These are phyloP conservation scores for Rhytidhysteron rufulum DNA, from an alignment of 2,329 filamentous ascomycete species.

Conservation along the genomic window DNA sequence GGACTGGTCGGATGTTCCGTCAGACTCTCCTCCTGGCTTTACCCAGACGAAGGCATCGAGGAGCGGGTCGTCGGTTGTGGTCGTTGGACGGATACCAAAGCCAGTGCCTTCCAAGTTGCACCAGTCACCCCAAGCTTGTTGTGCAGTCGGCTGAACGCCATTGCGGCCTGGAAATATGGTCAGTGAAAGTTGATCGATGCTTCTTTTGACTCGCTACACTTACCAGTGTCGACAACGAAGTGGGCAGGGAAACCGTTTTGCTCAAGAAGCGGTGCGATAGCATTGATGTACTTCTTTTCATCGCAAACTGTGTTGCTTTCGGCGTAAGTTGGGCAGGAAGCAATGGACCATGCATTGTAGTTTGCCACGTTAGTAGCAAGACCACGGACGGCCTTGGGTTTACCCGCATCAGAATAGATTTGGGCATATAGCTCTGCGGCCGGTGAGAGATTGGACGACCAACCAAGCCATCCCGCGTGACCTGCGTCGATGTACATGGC, in stretches of 20 bases:
- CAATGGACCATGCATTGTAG: slow-evolving; percentile 53
- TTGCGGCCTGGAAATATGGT: slow-evolving; percentile 48
- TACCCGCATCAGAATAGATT: slow-evolving; percentile 46
- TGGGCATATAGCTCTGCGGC: slow-evolving; percentile 47
- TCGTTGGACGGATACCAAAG: slow-evolving; percentile 61
- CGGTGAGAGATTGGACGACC: slow-evolving; percentile 55
- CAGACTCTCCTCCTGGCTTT: slow-evolving; percentile 60
- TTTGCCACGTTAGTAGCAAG: slow-evolving; percentile 57
- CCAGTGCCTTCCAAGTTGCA: slow-evolving; percentile 63
- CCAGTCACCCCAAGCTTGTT: slow-evolving; percentile 62
- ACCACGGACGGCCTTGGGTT: slow-evolving; percentile 48
- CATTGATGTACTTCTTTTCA: slow-evolving; percentile 51
- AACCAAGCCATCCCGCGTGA: slow-evolving; percentile 63
- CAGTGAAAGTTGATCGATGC: slow-evolving; percentile 6
- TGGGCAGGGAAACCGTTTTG: slow-evolving; percentile 49
- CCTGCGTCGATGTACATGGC: slow-evolving; percentile 62
- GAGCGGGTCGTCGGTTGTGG: slow-evolving; percentile 57
- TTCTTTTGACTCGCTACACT: slow-evolving; percentile 4
- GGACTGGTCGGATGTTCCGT: slow-evolving; percentile 41
- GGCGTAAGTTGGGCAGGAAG: slow-evolving; percentile 44
- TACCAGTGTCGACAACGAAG: slow-evolving; percentile 51
- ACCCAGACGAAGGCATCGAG: slow-evolving; percentile 68
- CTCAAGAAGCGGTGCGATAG: slow-evolving; percentile 47
- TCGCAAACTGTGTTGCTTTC: slow-evolving; percentile 49
- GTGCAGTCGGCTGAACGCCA: slow-evolving; percentile 57